phyloP scores from a whole-genome alignment of 345 rosid genomes.

The Firmiana major region DNA sequence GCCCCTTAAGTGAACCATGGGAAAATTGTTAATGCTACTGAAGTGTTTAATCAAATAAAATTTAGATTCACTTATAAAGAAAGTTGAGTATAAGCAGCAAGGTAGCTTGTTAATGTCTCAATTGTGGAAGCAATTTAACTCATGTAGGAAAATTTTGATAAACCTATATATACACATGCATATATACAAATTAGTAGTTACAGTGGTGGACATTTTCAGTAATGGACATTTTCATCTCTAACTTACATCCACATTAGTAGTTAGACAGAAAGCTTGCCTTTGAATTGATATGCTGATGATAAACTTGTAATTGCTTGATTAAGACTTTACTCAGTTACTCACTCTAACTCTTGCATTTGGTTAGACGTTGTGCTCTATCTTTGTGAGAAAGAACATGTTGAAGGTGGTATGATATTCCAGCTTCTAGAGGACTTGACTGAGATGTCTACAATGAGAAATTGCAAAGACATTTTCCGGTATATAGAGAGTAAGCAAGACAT shows the following conservation, averaged over 20 bases:
- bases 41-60: background rate
- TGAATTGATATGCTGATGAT: background rate
- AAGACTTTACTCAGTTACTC: background rate
- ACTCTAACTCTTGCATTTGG: conserved; percentile 5
- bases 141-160: background rate
- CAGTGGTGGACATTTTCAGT: background rate
- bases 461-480: conserved; percentile 88
- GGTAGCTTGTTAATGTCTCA: background rate
- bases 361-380: conserved; percentile 87
- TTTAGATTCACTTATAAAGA: background rate
- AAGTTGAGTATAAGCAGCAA: background rate
- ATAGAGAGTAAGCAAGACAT: conserved; percentile 93
- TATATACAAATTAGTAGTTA: background rate
- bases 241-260: background rate
- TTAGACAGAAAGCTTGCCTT: background rate
- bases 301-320: background rate
- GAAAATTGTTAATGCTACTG: background rate
- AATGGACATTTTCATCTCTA: background rate
- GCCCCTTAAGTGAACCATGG: background rate
- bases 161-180: background rate
- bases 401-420: conserved; percentile 99
- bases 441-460: conserved; percentile 95
- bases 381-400: conserved; percentile 96
- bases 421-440: conserved; percentile 95
- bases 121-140: background rate